phyloP scores from a whole-genome alignment of 768 basidiomycete genomes.

The Pisolithus sp. region DNA sequence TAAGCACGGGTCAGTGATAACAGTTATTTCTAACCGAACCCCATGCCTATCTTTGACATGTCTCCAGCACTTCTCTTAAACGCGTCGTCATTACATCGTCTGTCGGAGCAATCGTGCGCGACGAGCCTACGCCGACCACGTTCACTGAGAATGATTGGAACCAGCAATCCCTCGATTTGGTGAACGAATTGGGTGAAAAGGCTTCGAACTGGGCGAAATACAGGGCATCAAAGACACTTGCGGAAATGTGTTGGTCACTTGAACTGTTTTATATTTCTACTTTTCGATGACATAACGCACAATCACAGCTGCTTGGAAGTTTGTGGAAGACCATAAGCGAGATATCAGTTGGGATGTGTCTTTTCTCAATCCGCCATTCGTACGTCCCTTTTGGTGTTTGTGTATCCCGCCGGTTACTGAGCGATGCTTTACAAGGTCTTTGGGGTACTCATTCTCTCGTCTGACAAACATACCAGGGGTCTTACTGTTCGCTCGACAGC shows the following conservation, averaged over 20 bases:
- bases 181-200: constrained; percentile 39
- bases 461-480: not conserved
- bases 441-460: constrained; percentile 13
- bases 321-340: constrained; percentile 29
- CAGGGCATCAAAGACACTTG: constrained; percentile 55
- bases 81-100: constrained; percentile 69
- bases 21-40: not conserved
- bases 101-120: constrained; percentile 38
- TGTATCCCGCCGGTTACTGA: not conserved
- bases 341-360: constrained; percentile 35
- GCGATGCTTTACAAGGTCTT: constrained; percentile 16
- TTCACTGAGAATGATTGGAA: constrained; percentile 61
- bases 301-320: constrained; percentile 43
- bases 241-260: constrained; percentile 44
- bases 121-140: constrained; percentile 17
- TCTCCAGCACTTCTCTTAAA: constrained; percentile 40
- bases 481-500: constrained; percentile 19
- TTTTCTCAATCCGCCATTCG: constrained; percentile 35
- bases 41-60: not conserved
- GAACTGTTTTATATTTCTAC: not conserved
- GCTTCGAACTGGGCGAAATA: constrained; percentile 39
- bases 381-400: constrained; percentile 10
- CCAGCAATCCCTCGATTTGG: constrained; percentile 31
- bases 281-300: not conserved
- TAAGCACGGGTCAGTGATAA: constrained; percentile 40